Percentiles rank a stretch among this genome's conserved stretches.
phyloP scores from a whole-genome alignment of 2,329 filamentous ascomycete species.

The Trichoderma sp. region DNA sequence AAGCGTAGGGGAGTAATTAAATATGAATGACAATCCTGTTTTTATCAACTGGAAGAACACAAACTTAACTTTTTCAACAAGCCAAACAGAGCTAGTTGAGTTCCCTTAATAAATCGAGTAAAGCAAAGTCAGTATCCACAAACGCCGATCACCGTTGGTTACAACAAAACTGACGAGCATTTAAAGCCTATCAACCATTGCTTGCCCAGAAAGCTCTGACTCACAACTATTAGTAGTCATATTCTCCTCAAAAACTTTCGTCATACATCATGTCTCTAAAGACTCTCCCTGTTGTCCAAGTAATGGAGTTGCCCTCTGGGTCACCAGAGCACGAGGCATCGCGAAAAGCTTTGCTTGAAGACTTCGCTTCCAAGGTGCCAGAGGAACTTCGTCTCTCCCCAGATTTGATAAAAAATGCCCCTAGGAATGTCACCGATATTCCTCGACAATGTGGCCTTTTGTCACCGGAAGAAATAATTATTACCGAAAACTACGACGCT shows the following conservation, averaged over 20 bases:
- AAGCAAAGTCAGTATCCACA: not conserved
- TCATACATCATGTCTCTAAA: not conserved
- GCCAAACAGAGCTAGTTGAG: not conserved
- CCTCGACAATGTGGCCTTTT: conserved; percentile 50
- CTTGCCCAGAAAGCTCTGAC: not conserved
- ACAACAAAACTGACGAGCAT: not conserved
- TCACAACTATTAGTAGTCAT: not conserved
- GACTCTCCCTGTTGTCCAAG: not conserved
- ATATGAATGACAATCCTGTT: not conserved
- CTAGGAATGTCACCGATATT: conserved; percentile 41
- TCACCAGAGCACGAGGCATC: conserved; percentile 35
- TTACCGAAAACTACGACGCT: conserved; percentile 54
- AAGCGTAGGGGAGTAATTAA: not conserved
- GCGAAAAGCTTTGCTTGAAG: conserved; percentile 36
- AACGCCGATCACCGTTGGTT: not conserved
- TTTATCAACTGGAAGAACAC: not conserved
- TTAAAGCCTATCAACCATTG: not conserved
- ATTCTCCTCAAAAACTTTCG: not conserved
- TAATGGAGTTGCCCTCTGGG: conserved; percentile 30
- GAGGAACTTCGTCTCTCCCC: conserved; percentile 37
- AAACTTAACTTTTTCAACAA: not conserved
- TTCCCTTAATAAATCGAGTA: not conserved
- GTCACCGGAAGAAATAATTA: conserved; percentile 48
- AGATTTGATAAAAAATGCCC: conserved; percentile 36
- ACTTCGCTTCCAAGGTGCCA: conserved; percentile 42